Evolutionary conservation across 2,329 filamentous ascomycete species (phyloP), one percentile per base, ranked within the genome.

Genomic region (Alternaria panax): DNA sequence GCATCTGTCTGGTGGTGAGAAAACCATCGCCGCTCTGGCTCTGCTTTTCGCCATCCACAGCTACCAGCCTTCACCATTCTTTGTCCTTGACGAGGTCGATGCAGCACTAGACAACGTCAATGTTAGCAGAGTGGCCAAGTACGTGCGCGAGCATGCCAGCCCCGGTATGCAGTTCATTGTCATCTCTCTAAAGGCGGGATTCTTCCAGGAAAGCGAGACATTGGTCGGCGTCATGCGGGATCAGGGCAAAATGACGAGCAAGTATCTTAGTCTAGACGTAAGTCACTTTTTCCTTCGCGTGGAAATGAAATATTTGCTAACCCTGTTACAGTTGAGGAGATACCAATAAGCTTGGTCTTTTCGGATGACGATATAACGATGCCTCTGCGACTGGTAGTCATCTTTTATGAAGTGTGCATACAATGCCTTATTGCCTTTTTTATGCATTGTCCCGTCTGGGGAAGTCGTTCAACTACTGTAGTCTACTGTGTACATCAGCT

Each of bases 141-240:
- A 99, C 75, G 96, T 99, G 63, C 88, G 90, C 36, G 92, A 96
- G 73, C 93, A 99, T 79, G 92, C 93, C 1, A 92, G 92, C 0
- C 95, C 95, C 1, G 96, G 96, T 14, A 98, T 98, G 93, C 95
- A 99, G 78, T 99, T 99, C 70, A 96, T 99, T 62, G 95, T 99
- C 67, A 99, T 99, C 78, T 93, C 89, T 81, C 85, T 99, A 76
- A 99, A 99, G 85, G 91, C 93, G 0, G 93, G 93, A 1, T 83
- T 99, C 57, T 99, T 98, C 82, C 93, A 99, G 80, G 92, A 96
- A 78, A 97, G 92, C 74, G 93, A 99, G 84, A 96, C 93, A 62
- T 79, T 99, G 70, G 93, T 99, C 5, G 95, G 95, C 51, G 93
- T 99, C 11, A 98, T 97, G 82, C 86, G 95, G 67, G 96, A 99